phyloP scores from a whole-genome alignment of 2,329 filamentous ascomycete genomes.

The Ophiostoma himal-ulmi region DNA sequence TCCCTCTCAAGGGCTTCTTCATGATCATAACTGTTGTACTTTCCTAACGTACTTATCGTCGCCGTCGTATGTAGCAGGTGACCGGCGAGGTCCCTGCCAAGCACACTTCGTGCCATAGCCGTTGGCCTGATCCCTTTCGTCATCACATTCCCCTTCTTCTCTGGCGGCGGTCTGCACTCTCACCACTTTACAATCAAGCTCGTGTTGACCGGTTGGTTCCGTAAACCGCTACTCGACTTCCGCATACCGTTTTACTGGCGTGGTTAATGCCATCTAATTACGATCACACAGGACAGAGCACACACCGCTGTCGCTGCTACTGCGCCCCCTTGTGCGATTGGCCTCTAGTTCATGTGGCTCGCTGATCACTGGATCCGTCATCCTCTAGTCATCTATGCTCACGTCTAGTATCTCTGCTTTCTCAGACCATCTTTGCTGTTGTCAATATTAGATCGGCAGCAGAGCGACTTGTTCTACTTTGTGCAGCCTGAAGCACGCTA shows the following conservation, averaged over 20 bases:
- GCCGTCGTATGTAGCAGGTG: neutral
- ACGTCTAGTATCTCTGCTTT: neutral
- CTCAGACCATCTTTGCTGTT: neutral
- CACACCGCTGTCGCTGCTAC: neutral
- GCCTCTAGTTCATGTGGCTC: neutral
- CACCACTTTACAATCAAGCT: neutral
- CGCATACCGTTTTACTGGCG: neutral
- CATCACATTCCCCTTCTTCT: neutral
- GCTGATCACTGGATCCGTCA: constrained; percentile 4
- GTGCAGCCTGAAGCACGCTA: constrained; percentile 1
- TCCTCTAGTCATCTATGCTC: neutral
- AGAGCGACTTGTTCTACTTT: neutral
- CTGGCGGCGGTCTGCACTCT: neutral
- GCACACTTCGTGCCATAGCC: neutral
- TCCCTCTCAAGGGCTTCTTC: neutral
- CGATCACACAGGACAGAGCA: neutral
- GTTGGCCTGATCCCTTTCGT: neutral
- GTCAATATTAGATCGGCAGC: neutral
- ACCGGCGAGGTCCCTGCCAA: neutral
- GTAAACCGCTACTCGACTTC: neutral
- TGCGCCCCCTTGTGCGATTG: neutral
- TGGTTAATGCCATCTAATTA: neutral
- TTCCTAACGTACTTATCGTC: neutral
- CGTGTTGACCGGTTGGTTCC: neutral
- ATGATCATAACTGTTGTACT: neutral